A percentile compares a stretch with the other conserved stretches of the same genome.
phyloP scores from a whole-genome alignment of 805 yeast genomes.

The Blastobotrys mokoenaii region DNA sequence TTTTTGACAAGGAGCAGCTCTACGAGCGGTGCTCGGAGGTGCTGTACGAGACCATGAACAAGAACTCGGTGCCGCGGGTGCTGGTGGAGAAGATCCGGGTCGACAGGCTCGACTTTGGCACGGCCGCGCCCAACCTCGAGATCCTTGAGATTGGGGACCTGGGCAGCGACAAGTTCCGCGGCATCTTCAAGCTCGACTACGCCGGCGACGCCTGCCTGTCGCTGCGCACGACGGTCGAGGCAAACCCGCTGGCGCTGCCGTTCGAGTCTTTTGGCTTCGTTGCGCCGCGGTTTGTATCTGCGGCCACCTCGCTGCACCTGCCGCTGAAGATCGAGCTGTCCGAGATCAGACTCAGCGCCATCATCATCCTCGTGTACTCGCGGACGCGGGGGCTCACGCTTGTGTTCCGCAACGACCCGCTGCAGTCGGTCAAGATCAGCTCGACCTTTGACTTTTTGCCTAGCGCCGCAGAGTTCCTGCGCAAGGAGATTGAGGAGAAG shows the following conservation, averaged over 20 bases:
- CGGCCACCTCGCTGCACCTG: conserved; percentile 19
- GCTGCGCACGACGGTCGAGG: conserved; percentile 65
- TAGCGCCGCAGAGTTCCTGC: conserved; percentile 21
- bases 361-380: conserved; percentile 26
- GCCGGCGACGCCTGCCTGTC: conserved; percentile 67
- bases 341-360: conserved; percentile 15
- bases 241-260: conserved; percentile 45
- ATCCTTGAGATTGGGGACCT: conserved; percentile 72
- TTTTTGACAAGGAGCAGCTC: conserved; percentile 57
- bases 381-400: conserved; percentile 23
- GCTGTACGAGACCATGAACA: conserved; percentile 26
- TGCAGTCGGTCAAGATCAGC: conserved; percentile 20
- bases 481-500: conserved; percentile 16
- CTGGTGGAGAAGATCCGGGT: conserved; percentile 42
- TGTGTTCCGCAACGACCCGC: conserved; percentile 25
- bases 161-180: conserved; percentile 45
- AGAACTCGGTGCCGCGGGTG: conserved; percentile 25
- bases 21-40: conserved; percentile 44
- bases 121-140: conserved; percentile 62
- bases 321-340: conserved; percentile 24
- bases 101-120: conserved; percentile 64
- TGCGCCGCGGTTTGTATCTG: conserved; percentile 20
- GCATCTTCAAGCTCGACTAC: conserved; percentile 66
- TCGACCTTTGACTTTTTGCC: conserved; percentile 28
- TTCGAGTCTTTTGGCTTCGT: conserved; percentile 28